Conservation (phyloP, 345 rosid genomes). For the Pseudoturritis turrita region DNA sequence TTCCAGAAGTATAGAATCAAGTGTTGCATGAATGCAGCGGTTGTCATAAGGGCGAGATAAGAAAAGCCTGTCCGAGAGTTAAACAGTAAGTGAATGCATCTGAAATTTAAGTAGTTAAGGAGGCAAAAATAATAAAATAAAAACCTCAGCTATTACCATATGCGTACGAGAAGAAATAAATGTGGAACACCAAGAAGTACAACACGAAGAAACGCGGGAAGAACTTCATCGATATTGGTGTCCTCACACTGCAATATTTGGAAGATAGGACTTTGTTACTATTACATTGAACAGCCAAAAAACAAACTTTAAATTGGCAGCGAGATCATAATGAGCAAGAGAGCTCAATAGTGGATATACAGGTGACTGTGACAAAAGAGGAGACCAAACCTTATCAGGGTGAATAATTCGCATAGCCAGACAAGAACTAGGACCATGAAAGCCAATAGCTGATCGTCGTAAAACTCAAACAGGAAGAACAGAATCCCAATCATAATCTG, state of each 20-base stretch:
- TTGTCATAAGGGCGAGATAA: constrained; percentile 80
- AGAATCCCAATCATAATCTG: constrained; percentile 99
- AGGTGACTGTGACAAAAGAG: constrained; percentile 20
- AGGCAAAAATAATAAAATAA: not conserved
- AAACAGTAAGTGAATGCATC: not conserved
- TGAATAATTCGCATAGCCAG: constrained; percentile 96
- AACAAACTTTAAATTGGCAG: not conserved
- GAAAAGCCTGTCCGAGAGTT: constrained; percentile 66
- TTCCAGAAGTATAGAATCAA: constrained; percentile 97
- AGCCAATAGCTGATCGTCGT: constrained; percentile 97
- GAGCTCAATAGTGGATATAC: not conserved
- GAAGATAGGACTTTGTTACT: not conserved
- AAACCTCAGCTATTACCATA: constrained; percentile 52
- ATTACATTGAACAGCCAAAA: not conserved
- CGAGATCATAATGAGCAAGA: not conserved
- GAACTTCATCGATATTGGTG: constrained; percentile 98
- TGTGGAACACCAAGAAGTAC: constrained; percentile 96
- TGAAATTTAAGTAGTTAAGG: not conserved
- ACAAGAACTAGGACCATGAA: constrained; percentile 98
- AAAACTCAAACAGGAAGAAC: constrained; percentile 94
- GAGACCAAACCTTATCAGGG: constrained; percentile 73
- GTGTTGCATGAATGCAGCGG: constrained; percentile 97
- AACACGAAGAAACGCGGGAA: constrained; percentile 98
- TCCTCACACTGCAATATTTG: constrained; percentile 72
- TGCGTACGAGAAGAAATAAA: constrained; percentile 90